Evolutionary conservation across 75 land plant species (phyloP), one percentile per base, ranked within the genome.

Genomic region (Adiantum capillusveneris): DNA sequence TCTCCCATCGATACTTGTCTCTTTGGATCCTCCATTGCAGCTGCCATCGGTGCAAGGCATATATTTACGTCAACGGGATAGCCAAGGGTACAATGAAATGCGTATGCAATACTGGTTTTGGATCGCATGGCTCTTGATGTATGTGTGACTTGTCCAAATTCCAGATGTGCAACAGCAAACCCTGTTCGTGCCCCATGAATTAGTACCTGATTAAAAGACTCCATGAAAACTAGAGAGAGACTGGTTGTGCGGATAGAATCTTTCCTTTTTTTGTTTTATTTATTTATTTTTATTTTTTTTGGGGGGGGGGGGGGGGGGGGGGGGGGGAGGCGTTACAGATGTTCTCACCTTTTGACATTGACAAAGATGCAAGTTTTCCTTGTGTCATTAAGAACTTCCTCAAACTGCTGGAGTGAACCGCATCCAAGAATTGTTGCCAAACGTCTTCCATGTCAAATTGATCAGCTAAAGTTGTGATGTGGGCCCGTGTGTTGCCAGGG

Each of bases 61-160:
- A 53, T 3, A 2, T 25, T 53, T 24, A 91, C 72, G 31, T 68
- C 75, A 48, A 87, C 82, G 9, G 82, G 65, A 44, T 79, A 81
- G 27, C 78, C 71, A 29, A 91, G 82, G 37, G 74, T 79, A 25
- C 78, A 65, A 58, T 91, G 86, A 72, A 91, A 91, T 29, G 88
- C 93, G 52, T 82, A 76, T 26, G 78, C 60, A 44, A 91, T 87
- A 11, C 79, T 62, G 22, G 62, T 64, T 49, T 72, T 69, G 46
- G 81, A 77, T 53, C 81, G 77, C 57, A 87, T 93, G 12, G 93
- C 97, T 43, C 66, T 78, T 19, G 83, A 62, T 66, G 70, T 82
- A 39, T 65, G 53, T 29, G 56, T 39, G 24, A 61, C 58, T 48
- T 80, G 72, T 39, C 63, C 60, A 64, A 91, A 91, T 58, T 75